phyloP scores from a whole-genome alignment of 2,329 filamentous ascomycete genomes.

The Annulohypoxylon truncatum region DNA sequence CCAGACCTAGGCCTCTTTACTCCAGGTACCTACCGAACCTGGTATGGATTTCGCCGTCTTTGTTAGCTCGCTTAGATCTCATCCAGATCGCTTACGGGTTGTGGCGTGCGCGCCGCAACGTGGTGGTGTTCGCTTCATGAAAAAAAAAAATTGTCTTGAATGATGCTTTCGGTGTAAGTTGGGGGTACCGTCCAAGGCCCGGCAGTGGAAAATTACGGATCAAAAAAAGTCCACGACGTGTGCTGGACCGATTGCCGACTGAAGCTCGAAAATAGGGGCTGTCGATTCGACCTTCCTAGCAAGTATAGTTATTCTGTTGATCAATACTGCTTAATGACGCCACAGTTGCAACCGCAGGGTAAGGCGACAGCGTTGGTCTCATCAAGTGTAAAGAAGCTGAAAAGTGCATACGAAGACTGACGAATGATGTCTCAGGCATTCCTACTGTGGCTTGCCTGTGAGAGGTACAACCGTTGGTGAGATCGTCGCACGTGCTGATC shows the following conservation, averaged over 20 bases:
- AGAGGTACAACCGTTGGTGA: slow-evolving; percentile 38
- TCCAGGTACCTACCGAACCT: slow-evolving; percentile 34
- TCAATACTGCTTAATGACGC: slow-evolving; percentile 37
- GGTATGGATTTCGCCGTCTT: slow-evolving; percentile 33
- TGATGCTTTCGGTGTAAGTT: slow-evolving; percentile 20
- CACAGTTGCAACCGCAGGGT: slow-evolving; percentile 28
- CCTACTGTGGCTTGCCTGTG: slow-evolving; percentile 31
- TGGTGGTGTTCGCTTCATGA: not conserved
- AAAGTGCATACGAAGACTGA: slow-evolving; percentile 27
- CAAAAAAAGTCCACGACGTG: slow-evolving; percentile 24
- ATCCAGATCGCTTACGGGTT: slow-evolving; percentile 35
- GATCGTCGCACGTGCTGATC: slow-evolving; percentile 43
- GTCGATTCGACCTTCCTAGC: slow-evolving; percentile 35
- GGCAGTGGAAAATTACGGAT: slow-evolving; percentile 20
- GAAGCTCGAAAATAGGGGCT: not conserved
- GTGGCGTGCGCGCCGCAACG: slow-evolving; percentile 16
- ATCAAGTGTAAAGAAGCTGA: slow-evolving; percentile 33
- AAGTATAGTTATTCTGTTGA: slow-evolving; percentile 25
- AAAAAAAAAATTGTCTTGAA: not conserved
- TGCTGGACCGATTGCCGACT: slow-evolving; percentile 27
- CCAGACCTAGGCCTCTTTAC: slow-evolving; percentile 3
- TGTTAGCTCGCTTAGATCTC: slow-evolving; percentile 30
- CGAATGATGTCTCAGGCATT: slow-evolving; percentile 31
- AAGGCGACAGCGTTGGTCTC: slow-evolving; percentile 30
- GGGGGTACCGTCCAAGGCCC: not conserved